phyloP scores from a whole-genome alignment of 352 stramenopile species.

The Thalassiosira livingstoniorum region DNA sequence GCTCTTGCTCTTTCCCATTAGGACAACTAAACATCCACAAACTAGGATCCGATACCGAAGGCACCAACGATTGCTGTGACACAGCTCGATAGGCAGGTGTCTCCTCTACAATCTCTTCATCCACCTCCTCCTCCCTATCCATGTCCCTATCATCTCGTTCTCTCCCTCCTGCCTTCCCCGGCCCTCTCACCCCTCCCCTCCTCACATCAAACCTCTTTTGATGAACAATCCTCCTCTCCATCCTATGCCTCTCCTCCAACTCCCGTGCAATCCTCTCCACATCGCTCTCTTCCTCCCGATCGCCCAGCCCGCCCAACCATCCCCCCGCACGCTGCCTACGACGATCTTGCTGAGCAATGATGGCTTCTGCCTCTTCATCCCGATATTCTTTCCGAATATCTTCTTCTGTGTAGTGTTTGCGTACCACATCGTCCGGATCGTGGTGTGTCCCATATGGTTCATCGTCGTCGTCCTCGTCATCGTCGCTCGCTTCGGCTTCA shows the following conservation, averaged over 20 bases:
- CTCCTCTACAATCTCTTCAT: conserved; percentile 31
- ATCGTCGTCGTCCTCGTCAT: conserved; percentile 79
- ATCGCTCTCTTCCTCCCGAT: conserved; percentile 49
- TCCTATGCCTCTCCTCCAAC: conserved; percentile 80
- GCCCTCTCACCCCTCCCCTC: conserved; percentile 7
- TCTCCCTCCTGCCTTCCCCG: background rate
- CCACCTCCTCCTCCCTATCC: conserved; percentile 21
- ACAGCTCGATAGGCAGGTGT: conserved; percentile 69
- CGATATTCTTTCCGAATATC: conserved; percentile 82
- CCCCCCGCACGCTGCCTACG: conserved; percentile 72
- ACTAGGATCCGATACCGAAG: conserved; percentile 83
- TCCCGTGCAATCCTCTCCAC: conserved; percentile 57
- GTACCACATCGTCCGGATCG: conserved; percentile 41
- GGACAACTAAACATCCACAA: conserved; percentile 86
- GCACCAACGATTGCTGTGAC: conserved; percentile 81
- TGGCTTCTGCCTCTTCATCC: conserved; percentile 79
- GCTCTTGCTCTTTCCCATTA: conserved; percentile 83
- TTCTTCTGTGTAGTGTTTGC: conserved; percentile 74
- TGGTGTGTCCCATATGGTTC: conserved; percentile 19
- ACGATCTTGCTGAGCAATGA: conserved; percentile 85
- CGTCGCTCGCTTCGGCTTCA: conserved; percentile 80
- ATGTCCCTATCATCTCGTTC: conserved; percentile 1
- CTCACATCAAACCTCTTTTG: conserved; percentile 32
- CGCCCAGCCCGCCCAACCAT: conserved; percentile 52
- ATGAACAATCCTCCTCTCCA: conserved; percentile 62